Percentiles rank a stretch among this genome's conserved stretches.
Evolutionary conservation across 495 filamentous ascomycete genomes (phyloP).

Genomic region (Cudoniella acicularis): DNA sequence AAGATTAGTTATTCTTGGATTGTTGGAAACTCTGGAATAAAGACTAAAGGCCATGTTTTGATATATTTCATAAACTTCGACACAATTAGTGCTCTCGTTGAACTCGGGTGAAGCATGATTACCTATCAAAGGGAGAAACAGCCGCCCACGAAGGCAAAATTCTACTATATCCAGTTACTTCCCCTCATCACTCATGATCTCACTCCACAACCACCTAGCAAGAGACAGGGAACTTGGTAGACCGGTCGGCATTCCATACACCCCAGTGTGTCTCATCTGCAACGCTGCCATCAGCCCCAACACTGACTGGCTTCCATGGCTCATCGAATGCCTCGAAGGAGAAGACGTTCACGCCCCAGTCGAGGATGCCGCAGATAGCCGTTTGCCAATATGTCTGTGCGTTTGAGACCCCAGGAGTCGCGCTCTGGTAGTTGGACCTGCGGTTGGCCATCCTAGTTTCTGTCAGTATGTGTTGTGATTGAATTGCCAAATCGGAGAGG

Average conservation of each 20-base stretch:
- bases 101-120: too few relatives aligned
- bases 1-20: too few relatives aligned
- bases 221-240: slow-evolving; percentile 58
- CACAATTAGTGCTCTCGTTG: too few relatives aligned
- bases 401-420: slow-evolving; percentile 57
- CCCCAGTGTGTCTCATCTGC: slow-evolving; percentile 78
- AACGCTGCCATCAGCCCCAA: slow-evolving; percentile 63
- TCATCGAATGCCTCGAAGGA: slow-evolving; percentile 84
- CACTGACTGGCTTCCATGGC: slow-evolving; percentile 70
- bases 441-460: slow-evolving; percentile 41
- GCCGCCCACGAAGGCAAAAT: too few relatives aligned
- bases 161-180: background rate
- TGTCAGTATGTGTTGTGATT: background rate
- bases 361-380: slow-evolving; percentile 67
- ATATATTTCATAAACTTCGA: too few relatives aligned
- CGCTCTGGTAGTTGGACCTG: slow-evolving; percentile 61
- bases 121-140: too few relatives aligned
- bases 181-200: background rate
- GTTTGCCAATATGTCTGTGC: slow-evolving; percentile 61
- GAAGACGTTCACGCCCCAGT: slow-evolving; percentile 74
- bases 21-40: too few relatives aligned
- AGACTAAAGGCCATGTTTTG: too few relatives aligned
- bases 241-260: slow-evolving; percentile 59
- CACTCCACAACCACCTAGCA: slow-evolving; percentile 38
- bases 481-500: background rate